Conservation (phyloP, 2,329 filamentous ascomycete genomes). For the Aspergillus novoparasiticus region DNA sequence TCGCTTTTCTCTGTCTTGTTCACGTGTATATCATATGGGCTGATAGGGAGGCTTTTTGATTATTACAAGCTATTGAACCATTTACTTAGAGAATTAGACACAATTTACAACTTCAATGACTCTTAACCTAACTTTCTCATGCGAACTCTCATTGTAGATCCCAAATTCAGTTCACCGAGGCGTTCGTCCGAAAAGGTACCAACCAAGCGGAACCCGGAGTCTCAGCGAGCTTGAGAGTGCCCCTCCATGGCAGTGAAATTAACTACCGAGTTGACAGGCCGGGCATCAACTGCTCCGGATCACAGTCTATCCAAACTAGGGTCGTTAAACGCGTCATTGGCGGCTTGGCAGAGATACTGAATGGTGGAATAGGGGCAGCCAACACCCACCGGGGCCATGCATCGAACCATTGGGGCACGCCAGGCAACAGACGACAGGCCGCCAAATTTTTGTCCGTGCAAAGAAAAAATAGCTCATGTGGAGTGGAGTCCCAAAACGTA, state of each 20-base stretch:
- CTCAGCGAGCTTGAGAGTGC: not conserved
- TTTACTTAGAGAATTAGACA: not conserved
- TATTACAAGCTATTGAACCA: too few relatives aligned
- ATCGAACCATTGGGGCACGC: not conserved
- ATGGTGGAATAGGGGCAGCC: not conserved
- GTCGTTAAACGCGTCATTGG: conserved; percentile 1
- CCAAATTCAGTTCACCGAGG: not conserved
- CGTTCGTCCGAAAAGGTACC: not conserved
- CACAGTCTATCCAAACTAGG: not conserved
- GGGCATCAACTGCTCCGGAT: not conserved
- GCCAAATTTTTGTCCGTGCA: not conserved
- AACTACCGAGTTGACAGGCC: not conserved
- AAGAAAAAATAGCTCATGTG: conserved; percentile 2
- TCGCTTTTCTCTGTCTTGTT: not conserved
- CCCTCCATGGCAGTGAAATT: not conserved
- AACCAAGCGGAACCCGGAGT: not conserved
- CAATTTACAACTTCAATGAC: not conserved
- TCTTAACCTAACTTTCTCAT: not conserved
- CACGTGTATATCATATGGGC: not conserved
- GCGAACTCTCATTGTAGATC: not conserved
- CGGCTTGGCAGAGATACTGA: not conserved
- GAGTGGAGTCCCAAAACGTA: not conserved
- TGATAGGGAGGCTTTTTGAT: not conserved
- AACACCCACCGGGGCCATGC: not conserved
- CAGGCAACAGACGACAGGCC: too few relatives aligned